phyloP scores from a whole-genome alignment of 2,329 filamentous ascomycete species.

The Cytospora chrysosperma region DNA sequence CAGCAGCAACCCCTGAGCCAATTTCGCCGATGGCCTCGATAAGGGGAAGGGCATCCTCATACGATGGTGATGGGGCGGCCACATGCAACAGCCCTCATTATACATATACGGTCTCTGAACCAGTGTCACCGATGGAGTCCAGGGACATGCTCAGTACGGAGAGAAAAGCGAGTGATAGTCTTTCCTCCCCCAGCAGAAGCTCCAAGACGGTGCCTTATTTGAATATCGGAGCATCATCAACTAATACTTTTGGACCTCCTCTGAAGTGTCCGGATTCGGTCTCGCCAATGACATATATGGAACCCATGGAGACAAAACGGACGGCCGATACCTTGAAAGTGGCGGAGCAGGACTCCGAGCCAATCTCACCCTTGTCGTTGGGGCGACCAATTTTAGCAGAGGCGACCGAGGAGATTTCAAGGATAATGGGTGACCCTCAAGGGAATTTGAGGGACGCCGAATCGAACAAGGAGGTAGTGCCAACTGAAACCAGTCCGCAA shows the following conservation, averaged over 20 bases:
- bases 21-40: constrained; percentile 9
- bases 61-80: neutral
- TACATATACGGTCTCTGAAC: neutral
- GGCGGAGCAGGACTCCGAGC: neutral
- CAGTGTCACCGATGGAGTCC: constrained; percentile 10
- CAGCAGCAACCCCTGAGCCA: constrained; percentile 2
- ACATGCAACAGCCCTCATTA: neutral
- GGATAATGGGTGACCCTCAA: neutral
- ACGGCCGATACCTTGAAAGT: neutral
- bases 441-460: neutral
- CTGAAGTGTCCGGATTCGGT: neutral
- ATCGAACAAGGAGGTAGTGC: neutral
- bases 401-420: neutral
- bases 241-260: neutral
- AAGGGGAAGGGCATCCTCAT: neutral
- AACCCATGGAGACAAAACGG: neutral
- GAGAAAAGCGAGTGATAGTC: neutral
- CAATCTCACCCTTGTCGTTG: constrained; percentile 7
- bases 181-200: neutral
- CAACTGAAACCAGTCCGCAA: neutral
- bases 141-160: neutral
- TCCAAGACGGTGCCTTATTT: neutral
- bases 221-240: neutral
- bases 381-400: neutral
- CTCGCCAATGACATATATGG: constrained; percentile 8